Conservation (phyloP, 805 yeast species). For the Candida quercuum region DNA sequence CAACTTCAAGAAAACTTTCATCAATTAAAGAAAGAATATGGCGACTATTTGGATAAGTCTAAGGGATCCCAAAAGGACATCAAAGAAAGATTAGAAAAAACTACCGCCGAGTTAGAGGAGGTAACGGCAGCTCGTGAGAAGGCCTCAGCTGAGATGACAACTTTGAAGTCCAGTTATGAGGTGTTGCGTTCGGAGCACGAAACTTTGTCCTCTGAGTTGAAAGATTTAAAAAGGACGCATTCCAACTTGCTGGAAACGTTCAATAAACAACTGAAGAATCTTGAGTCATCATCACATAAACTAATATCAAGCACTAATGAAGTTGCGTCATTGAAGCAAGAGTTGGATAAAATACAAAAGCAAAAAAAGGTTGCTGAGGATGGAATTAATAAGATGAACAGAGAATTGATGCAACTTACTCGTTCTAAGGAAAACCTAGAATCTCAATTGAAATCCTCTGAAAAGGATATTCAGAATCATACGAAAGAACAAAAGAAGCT, state of each 20-base stretch:
- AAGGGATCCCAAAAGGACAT: constrained; percentile 26
- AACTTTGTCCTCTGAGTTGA: constrained; percentile 9
- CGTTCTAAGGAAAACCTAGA: constrained; percentile 52
- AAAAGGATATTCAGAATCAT: constrained; percentile 24
- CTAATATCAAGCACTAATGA: constrained; percentile 15
- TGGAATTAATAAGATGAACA: constrained; percentile 86
- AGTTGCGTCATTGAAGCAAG: constrained; percentile 20
- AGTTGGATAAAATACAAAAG: constrained; percentile 20
- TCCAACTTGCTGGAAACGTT: constrained; percentile 28
- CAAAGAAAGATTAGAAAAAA: constrained; percentile 13
- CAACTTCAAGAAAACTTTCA: constrained; percentile 25
- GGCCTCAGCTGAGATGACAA: constrained; percentile 13
- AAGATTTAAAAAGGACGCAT: constrained; percentile 27
- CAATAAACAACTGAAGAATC: constrained; percentile 27
- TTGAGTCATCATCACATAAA: constrained; percentile 13
- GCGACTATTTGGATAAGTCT: constrained; percentile 27
- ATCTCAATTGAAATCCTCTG: constrained; percentile 34
- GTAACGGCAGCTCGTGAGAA: constrained; percentile 7
- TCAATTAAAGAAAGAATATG: constrained; percentile 32
- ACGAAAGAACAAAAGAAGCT: constrained; percentile 19
- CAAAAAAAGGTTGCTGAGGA: constrained; percentile 67
- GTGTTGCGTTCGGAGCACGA: constrained; percentile 16
- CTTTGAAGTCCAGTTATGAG: constrained; percentile 14
- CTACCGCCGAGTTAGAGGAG: constrained; percentile 10
- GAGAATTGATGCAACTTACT: constrained; percentile 67